Base-by-base conservation (phyloP, 2,329 filamentous ascomycete genomes). In the Sarocladium kiliense region DNA sequence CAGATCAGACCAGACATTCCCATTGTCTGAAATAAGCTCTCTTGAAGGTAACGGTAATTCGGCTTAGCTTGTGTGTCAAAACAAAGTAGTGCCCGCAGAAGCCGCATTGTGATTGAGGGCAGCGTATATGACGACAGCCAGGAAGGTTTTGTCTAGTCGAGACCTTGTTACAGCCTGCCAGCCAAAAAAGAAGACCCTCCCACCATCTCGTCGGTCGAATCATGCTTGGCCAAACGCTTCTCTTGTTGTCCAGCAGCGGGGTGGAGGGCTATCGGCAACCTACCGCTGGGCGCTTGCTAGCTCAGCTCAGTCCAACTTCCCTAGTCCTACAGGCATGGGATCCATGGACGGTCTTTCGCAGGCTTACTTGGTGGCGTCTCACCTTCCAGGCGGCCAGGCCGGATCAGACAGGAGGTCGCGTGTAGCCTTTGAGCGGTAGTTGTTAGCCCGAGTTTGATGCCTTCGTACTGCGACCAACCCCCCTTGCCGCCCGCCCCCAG, bases 341-440 rank as follows among this genome's bases (percentile, higher is more conserved):
- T 12, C 30, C 30, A 32, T 32, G 30, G 30, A 32, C 12, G 11
- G 14, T 36, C n/a, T 23, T 44, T 49, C 23, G 30, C 47, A 12
- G 41, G 41, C 16, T 49, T 32, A 30, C 44, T n/a, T 36, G 47
- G 27, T 51, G 47, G 27, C 26, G 27, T 51, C 11, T 34, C 3
- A 11, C n/a, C 27, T 36, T 51, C n/a, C 26, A 51, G 30, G 18
- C 47, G 47, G 30, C 47, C 47, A 34, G 34, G 30, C 47, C 47
- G 47, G 30, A 51, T 51, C 16, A 11, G 47, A 51, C 47, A 51
- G 47, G 47, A 51, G 47, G 18, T 51, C 47, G 47, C 30, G 47
- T 51, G 47, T 47, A 23, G 41, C 21, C 7, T 44, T 21, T 11
- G 7, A 10, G 7, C 23, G 21, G 3, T 14, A 44, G 12, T 23